These are phyloP conservation scores for Penicillium coprophilum DNA, from an alignment of 495 filamentous ascomycete species.

Conservation along the genomic window DNA sequence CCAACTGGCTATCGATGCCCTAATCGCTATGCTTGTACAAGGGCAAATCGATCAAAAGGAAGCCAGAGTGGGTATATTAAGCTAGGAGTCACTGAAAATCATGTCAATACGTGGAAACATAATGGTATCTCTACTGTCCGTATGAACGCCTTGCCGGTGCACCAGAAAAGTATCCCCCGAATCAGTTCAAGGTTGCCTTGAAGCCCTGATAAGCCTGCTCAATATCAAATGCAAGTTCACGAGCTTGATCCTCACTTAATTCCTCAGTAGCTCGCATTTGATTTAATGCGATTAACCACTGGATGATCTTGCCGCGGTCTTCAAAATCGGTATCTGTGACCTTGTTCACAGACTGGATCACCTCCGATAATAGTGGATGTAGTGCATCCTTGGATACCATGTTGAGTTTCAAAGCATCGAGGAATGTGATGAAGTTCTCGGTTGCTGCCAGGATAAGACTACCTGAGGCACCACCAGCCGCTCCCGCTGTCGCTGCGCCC, in stretches of 20 bases:
- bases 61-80: slow-evolving; percentile 8
- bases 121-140: slow-evolving; percentile 22
- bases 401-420: slow-evolving; percentile 88
- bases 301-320: slow-evolving; percentile 91
- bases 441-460: slow-evolving; percentile 81
- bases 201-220: slow-evolving; percentile 90
- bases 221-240: slow-evolving; percentile 86
- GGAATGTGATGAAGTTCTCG: slow-evolving; percentile 96
- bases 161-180: not conserved
- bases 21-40: not conserved
- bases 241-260: slow-evolving; percentile 78
- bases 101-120: not conserved
- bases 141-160: slow-evolving; percentile 13
- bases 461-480: slow-evolving; percentile 58
- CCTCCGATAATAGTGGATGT: slow-evolving; percentile 87
- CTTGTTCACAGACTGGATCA: slow-evolving; percentile 94
- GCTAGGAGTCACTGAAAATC: not conserved
- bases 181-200: slow-evolving; percentile 64
- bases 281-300: slow-evolving; percentile 96
- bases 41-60: not conserved
- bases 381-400: slow-evolving; percentile 92
- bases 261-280: slow-evolving; percentile 96
- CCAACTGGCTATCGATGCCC: too few relatives aligned
- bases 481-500: slow-evolving; percentile 37
- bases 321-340: slow-evolving; percentile 94